These are phyloP conservation scores for Exidia glandulosa DNA, from an alignment of 768 basidiomycete species.

Conservation along the genomic window DNA sequence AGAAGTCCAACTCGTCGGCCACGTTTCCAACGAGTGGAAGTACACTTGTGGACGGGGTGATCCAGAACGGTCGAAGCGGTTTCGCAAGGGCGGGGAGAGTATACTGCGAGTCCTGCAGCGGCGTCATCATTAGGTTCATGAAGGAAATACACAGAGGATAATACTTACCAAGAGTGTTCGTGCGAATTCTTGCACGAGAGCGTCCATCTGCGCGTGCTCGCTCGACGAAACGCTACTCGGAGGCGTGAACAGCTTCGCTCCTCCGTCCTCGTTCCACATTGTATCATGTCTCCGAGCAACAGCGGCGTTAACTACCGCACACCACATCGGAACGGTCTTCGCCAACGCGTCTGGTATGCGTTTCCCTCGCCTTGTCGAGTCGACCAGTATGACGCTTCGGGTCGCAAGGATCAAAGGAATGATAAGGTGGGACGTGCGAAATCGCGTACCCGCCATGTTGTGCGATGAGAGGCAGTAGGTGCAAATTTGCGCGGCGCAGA, in stretches of 20 bases:
- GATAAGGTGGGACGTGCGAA: background rate
- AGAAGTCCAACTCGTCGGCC: conserved; percentile 25
- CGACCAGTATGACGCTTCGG: conserved; percentile 68
- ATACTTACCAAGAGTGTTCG: conserved; percentile 49
- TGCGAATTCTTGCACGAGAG: conserved; percentile 57
- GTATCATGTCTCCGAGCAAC: conserved; percentile 18
- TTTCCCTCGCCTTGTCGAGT: conserved; percentile 89
- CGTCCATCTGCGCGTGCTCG: conserved; percentile 74
- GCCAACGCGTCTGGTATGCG: conserved; percentile 88
- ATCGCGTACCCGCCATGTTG: conserved; percentile 45
- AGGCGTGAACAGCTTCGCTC: conserved; percentile 56
- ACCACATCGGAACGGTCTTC: conserved; percentile 94
- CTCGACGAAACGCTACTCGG: conserved; percentile 55
- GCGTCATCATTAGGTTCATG: background rate
- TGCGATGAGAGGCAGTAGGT: conserved; percentile 50
- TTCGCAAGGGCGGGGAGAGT: conserved; percentile 41
- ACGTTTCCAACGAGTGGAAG: conserved; percentile 30
- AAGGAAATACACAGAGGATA: background rate
- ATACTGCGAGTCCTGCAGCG: conserved; percentile 57
- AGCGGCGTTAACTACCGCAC: conserved; percentile 72
- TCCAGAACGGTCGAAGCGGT: conserved; percentile 81
- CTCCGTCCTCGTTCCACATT: conserved; percentile 35
- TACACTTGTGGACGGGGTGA: conserved; percentile 58
- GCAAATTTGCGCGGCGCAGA: conserved; percentile 73
- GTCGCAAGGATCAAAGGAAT: background rate